phyloP scores from a whole-genome alignment of 345 rosid species.

The Citrus reticulata region DNA sequence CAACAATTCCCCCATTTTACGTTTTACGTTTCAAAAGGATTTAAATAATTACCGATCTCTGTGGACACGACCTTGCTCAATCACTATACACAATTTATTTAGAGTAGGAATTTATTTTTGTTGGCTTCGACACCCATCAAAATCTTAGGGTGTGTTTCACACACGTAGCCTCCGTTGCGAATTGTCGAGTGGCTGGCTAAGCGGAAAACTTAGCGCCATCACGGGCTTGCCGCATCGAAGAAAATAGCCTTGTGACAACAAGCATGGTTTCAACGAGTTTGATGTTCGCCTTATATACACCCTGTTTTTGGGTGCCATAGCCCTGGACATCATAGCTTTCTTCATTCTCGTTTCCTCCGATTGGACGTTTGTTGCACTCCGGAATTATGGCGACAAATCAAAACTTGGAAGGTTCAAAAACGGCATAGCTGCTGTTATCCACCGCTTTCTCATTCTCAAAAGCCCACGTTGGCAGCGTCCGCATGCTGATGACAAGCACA shows the following conservation, averaged over 20 bases:
- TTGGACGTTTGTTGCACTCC: not conserved
- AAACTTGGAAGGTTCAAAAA: not conserved
- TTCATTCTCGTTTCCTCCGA: not conserved
- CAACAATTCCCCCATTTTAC: no score
- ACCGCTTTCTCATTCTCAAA: slow-evolving; percentile 10
- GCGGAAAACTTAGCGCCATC: no score
- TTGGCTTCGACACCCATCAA: no score
- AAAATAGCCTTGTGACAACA: slow-evolving; percentile 2
- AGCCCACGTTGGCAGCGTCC: not conserved
- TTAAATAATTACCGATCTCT: no score
- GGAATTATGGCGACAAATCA: slow-evolving; percentile 11
- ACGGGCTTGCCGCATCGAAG: no score
- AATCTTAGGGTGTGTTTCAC: no score
- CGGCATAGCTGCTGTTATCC: not conserved
- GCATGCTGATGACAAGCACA: not conserved
- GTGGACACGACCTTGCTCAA: no score
- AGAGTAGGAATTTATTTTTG: no score
- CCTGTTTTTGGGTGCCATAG: slow-evolving; percentile 33
- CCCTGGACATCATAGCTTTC: not conserved
- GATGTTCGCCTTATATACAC: slow-evolving; percentile 66
- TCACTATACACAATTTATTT: no score
- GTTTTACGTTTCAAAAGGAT: no score
- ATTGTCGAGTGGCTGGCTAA: no score
- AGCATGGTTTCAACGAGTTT: slow-evolving; percentile 14
- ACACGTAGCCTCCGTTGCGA: no score